Percentiles rank a stretch among this genome's conserved stretches.
Evolutionary conservation across 345 rosid species (phyloP).

Genomic region (Syzygium grande): DNA sequence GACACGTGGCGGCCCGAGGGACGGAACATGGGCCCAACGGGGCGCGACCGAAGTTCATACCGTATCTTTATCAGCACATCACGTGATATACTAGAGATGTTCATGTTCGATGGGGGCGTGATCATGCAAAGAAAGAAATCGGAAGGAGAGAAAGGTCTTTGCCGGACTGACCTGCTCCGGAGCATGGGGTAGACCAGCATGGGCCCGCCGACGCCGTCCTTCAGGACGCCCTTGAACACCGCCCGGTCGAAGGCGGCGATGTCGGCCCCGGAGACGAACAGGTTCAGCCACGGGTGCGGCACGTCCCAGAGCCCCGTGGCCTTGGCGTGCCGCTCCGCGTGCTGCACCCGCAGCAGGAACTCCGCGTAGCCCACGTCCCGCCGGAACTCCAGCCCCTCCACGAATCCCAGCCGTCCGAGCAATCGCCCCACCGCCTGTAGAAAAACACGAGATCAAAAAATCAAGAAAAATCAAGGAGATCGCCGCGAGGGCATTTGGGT

Average conservation of each 20-base stretch:
- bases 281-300: slow-evolving; percentile 95
- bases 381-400: slow-evolving; percentile 42
- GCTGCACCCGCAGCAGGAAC: slow-evolving; percentile 68
- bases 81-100: not conserved
- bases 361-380: slow-evolving; percentile 57
- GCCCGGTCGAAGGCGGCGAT: slow-evolving; percentile 53
- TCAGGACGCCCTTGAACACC: slow-evolving; percentile 58
- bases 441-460: too few species aligned
- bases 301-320: slow-evolving; percentile 69
- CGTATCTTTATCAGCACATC: not conserved
- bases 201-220: slow-evolving; percentile 82
- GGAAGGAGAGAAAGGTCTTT: not conserved
- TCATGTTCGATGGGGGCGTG: not conserved
- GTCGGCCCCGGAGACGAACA: slow-evolving; percentile 55
- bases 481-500: not conserved
- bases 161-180: slow-evolving; percentile 63
- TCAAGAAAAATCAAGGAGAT: too few species aligned
- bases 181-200: slow-evolving; percentile 79
- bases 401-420: slow-evolving; percentile 47
- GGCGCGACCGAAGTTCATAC: too few species aligned
- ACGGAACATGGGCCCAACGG: not conserved
- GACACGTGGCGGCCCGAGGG: not conserved
- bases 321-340: slow-evolving; percentile 45
- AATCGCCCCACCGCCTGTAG: slow-evolving; percentile 35
- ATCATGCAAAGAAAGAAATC: not conserved